Conservation (phyloP, 2,329 filamentous ascomycete species). For the Magnaporthales sp. region DNA sequence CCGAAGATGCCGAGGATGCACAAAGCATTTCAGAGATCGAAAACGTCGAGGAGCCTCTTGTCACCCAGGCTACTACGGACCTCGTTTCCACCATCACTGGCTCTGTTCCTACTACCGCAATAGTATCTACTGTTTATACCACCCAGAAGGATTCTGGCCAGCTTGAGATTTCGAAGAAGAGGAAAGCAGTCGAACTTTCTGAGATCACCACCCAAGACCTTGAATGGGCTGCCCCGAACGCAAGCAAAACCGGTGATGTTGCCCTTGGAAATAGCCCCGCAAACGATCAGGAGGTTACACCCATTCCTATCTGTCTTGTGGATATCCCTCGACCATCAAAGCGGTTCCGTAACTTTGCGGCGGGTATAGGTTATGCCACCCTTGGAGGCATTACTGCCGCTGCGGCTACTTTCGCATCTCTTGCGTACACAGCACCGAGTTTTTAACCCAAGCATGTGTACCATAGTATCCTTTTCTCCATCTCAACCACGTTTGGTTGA, state of each 20-base stretch:
- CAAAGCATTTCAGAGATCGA: too few species aligned
- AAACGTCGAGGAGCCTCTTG: neutral
- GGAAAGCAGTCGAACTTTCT: neutral
- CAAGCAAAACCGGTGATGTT: too few species aligned
- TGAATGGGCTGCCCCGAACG: neutral
- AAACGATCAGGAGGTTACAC: neutral
- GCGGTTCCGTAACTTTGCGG: conserved; percentile 14
- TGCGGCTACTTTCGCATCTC: conserved; percentile 24
- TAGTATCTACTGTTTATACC: neutral
- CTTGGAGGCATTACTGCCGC: conserved; percentile 20
- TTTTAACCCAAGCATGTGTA: conserved; percentile 17
- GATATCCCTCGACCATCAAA: conserved; percentile 1
- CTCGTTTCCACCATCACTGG: neutral
- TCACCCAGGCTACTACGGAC: neutral
- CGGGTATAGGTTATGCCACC: conserved; percentile 25
- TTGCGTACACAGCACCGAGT: conserved; percentile 29
- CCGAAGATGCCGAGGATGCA: neutral
- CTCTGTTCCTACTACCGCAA: neutral
- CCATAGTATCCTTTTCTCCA: too few species aligned
- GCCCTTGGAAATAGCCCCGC: neutral
- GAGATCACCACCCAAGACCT: neutral
- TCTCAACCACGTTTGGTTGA: neutral
- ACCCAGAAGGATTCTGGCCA: neutral
- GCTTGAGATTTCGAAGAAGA: neutral
- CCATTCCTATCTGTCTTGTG: neutral